Evolutionary conservation across 1,284 basidiomycete genomes (phyloP).

Genomic region (Erythrobasidium hasegawianum): DNA sequence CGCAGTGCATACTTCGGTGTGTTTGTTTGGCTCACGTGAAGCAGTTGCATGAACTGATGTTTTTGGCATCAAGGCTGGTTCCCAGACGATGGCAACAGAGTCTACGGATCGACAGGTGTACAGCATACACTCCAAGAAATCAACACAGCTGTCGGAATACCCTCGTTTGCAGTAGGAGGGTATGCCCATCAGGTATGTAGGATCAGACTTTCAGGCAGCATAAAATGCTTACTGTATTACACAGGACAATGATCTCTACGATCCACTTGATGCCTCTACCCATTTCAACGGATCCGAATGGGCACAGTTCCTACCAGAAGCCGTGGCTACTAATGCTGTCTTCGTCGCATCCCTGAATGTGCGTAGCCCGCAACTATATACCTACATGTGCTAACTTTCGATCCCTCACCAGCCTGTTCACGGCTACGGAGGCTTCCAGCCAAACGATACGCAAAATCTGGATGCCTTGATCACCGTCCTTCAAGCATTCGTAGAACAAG

Average conservation of each 20-base stretch:
- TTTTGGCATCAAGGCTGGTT: constrained; percentile 13
- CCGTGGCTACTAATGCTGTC: constrained; percentile 17
- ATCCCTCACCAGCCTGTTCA: constrained; percentile 34
- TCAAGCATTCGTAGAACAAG: constrained; percentile 49
- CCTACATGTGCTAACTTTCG: too few species aligned
- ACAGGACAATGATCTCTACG: background rate
- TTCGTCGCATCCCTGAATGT: constrained; percentile 30
- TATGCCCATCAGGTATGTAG: constrained; percentile 17
- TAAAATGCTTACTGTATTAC: background rate
- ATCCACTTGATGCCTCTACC: constrained; percentile 8
- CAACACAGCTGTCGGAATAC: constrained; percentile 17
- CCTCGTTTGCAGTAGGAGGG: constrained; percentile 15
- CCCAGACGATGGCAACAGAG: constrained; percentile 22
- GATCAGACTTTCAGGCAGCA: background rate
- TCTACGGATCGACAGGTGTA: constrained; percentile 25
- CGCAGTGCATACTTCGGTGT: constrained; percentile 21
- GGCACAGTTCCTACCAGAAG: constrained; percentile 14
- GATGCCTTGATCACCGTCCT: constrained; percentile 47
- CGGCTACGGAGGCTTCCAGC: constrained; percentile 42
- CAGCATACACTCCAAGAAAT: constrained; percentile 25
- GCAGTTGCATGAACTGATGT: background rate
- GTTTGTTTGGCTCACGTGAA: background rate
- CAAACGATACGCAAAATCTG: constrained; percentile 45
- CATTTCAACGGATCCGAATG: constrained; percentile 31
- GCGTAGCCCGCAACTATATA: too few species aligned